These are phyloP conservation scores for Mallotus nudiflorus DNA, from an alignment of 345 rosid genomes.

Conservation along the genomic window DNA sequence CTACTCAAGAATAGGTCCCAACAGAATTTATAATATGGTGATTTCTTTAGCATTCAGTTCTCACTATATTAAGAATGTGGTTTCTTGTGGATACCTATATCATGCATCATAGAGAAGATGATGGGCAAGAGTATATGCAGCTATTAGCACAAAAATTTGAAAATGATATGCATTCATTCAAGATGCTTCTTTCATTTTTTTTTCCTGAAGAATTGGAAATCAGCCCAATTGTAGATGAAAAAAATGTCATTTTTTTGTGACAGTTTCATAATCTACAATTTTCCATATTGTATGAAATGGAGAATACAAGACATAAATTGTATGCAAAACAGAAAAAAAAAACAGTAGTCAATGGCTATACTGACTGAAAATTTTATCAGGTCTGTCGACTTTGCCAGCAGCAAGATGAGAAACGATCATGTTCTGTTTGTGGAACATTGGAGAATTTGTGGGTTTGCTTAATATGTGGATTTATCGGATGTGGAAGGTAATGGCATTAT, in stretches of 20 bases:
- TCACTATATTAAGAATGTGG: not conserved
- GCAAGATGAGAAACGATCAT: slow-evolving; percentile 71
- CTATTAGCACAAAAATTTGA: not conserved
- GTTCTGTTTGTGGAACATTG: slow-evolving; percentile 74
- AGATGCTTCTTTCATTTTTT: slow-evolving; percentile 10
- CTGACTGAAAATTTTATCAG: slow-evolving; percentile 36
- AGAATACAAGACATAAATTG: not conserved
- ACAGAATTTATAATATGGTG: not conserved
- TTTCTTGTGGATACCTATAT: not conserved
- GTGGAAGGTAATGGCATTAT: slow-evolving; percentile 70
- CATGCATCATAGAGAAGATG: not conserved
- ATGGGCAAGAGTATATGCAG: not conserved
- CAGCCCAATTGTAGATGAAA: not conserved
- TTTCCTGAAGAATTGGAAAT: not conserved
- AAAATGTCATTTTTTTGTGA: not conserved
- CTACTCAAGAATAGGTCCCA: not conserved
- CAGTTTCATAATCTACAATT: not conserved
- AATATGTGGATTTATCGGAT: slow-evolving; percentile 90
- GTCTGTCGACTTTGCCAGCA: slow-evolving; percentile 90
- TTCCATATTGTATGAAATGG: not conserved
- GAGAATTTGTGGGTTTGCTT: slow-evolving; percentile 91
- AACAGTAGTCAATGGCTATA: not conserved
- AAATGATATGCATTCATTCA: not conserved
- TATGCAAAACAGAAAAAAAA: not conserved
- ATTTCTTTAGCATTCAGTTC: not conserved